Conservation (phyloP, 2,329 filamentous ascomycete species). For the Colletotrichum cereale region DNA sequence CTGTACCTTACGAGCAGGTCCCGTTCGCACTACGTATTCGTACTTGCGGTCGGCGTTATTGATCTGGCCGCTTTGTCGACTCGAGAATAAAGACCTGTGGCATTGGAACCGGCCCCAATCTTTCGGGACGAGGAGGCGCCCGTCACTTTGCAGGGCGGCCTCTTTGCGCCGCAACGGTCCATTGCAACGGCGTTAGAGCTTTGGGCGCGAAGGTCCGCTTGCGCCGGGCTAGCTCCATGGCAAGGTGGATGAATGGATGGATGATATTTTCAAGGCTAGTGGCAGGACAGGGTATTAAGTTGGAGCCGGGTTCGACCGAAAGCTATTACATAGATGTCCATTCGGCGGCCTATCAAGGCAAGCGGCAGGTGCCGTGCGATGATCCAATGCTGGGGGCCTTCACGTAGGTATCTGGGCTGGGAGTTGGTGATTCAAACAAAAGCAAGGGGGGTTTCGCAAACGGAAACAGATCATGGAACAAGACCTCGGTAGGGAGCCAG, state of each 20-base stretch:
- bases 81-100: conserved; percentile 6
- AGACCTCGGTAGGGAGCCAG: conserved; percentile 25
- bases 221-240: conserved; percentile 20
- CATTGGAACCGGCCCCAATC: conserved; percentile 2
- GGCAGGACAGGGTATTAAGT: conserved; percentile 3
- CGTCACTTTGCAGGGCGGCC: conserved; percentile 24
- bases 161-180: conserved; percentile 21
- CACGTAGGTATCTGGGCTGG: not conserved
- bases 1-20: no score
- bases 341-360: not conserved
- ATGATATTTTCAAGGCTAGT: conserved; percentile 18
- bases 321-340: not conserved
- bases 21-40: no score
- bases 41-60: not conserved
- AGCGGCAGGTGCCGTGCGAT: conserved; percentile 18
- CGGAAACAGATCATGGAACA: conserved; percentile 29
- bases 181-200: conserved; percentile 24
- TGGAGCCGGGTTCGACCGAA: conserved; percentile 24
- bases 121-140: not conserved
- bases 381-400: conserved; percentile 1
- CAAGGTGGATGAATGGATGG: not conserved
- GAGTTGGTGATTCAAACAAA: conserved; percentile 10
- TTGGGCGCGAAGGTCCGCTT: conserved; percentile 27
- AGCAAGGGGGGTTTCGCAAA: conserved; percentile 16
- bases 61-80: conserved; percentile 20